A percentile compares a stretch with the other conserved stretches of the same genome.
Conservation (phyloP, 1,284 basidiomycete genomes). For the Hemileia vastatrix region DNA sequence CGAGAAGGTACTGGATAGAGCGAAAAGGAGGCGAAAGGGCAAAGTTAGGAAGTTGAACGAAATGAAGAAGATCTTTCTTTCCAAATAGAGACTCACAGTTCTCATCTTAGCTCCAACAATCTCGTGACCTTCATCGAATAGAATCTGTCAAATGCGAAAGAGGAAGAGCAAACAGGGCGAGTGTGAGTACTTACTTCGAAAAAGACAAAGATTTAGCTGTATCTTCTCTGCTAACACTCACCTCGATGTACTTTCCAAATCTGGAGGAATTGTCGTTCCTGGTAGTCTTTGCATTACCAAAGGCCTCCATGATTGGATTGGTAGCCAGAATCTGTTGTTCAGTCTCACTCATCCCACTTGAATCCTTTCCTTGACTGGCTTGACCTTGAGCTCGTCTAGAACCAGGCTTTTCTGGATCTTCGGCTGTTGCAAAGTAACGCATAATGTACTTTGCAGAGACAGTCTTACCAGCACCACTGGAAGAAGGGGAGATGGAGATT, state of each 20-base stretch:
- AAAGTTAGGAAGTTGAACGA: not conserved
- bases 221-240: too few species aligned
- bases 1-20: conserved; percentile 34
- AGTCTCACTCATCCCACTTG: conserved; percentile 43
- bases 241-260: conserved; percentile 44
- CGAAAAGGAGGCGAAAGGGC: not conserved
- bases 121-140: conserved; percentile 42
- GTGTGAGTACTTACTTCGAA: too few species aligned
- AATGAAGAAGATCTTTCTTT: not conserved
- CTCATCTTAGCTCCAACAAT: conserved; percentile 44
- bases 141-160: conserved; percentile 24
- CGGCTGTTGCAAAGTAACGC: conserved; percentile 45
- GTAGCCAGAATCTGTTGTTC: conserved; percentile 43
- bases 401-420: conserved; percentile 38
- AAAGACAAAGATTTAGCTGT: too few species aligned
- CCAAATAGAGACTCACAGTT: too few species aligned
- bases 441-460: conserved; percentile 45
- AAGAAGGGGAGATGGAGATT: not conserved
- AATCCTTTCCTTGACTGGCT: too few species aligned
- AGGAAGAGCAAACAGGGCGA: not conserved
- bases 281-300: conserved; percentile 44
- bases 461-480: conserved; percentile 41
- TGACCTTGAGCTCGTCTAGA: conserved; percentile 4
- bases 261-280: conserved; percentile 45
- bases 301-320: conserved; percentile 45